Conservation (phyloP, 148 eudicot species). For the Heliamphora exappendiculata region DNA sequence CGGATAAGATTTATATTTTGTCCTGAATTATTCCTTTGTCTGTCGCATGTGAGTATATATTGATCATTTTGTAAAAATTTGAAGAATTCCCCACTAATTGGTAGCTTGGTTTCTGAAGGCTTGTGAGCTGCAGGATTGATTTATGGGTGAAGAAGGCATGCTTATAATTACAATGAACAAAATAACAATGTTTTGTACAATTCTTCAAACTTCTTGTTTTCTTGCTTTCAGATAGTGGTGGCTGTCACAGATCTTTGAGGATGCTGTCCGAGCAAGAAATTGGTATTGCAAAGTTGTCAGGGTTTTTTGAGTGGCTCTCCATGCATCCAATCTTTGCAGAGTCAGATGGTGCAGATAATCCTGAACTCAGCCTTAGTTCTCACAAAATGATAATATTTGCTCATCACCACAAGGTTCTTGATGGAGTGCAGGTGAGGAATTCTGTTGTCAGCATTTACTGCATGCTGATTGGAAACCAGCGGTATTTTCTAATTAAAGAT, state of each 20-base stretch:
- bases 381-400: slow-evolving; percentile 97
- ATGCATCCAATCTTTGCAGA: slow-evolving; percentile 74
- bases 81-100: neutral
- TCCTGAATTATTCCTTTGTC: no score
- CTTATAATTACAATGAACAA: neutral
- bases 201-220: neutral
- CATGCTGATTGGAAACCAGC: neutral
- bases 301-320: slow-evolving; percentile 85
- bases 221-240: slow-evolving; percentile 35
- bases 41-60: no score
- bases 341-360: slow-evolving; percentile 31
- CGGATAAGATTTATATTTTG: neutral
- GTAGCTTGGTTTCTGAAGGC: neutral
- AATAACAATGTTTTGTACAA: neutral
- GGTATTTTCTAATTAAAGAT: neutral
- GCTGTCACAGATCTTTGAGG: slow-evolving; percentile 25
- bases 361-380: slow-evolving; percentile 37
- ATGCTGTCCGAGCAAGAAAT: slow-evolving; percentile 65
- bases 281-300: slow-evolving; percentile 80
- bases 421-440: slow-evolving; percentile 70
- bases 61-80: neutral
- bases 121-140: neutral
- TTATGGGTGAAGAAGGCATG: slow-evolving; percentile 4
- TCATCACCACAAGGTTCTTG: slow-evolving; percentile 89
- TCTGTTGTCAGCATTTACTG: neutral